Percentiles rank a stretch among this genome's conserved stretches.
Conservation (phyloP, 306 rosid genomes). For the Biancaea sappan region DNA sequence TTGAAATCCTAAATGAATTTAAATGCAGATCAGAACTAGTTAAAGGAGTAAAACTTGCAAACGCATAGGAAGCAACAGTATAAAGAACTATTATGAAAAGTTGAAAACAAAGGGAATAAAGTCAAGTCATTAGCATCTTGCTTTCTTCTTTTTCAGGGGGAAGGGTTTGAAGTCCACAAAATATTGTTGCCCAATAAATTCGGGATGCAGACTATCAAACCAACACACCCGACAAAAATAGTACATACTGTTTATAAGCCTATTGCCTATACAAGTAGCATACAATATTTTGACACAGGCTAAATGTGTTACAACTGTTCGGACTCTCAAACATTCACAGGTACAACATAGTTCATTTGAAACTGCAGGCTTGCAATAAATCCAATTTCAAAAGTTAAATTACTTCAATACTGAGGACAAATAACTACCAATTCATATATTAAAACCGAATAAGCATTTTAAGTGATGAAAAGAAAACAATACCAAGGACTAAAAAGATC, state of each 20-base stretch:
- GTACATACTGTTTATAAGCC: background rate
- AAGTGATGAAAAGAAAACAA: background rate
- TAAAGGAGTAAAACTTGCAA: conserved; percentile 1
- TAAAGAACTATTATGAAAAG: background rate
- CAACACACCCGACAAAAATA: conserved; percentile 2
- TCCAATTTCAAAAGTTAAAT: background rate
- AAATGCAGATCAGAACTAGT: conserved; percentile 25
- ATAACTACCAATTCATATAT: conserved; percentile 2
- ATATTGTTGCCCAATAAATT: background rate
- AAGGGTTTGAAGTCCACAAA: background rate
- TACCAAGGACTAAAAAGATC: background rate
- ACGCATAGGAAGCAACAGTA: background rate
- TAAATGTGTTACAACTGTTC: conserved; percentile 12
- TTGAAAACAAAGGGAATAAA: background rate
- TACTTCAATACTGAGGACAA: background rate
- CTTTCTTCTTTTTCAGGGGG: background rate
- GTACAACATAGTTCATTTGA: background rate
- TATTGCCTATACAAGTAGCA: background rate
- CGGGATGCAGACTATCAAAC: background rate
- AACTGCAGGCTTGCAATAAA: background rate
- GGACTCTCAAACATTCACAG: background rate
- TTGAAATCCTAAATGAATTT: conserved; percentile 44
- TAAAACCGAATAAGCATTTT: background rate
- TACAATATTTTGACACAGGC: background rate
- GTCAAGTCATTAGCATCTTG: background rate